Percentiles rank a stretch among this genome's conserved stretches.
Evolutionary conservation across 1,284 basidiomycete genomes (phyloP).

Genomic region (Irpex sp.): DNA sequence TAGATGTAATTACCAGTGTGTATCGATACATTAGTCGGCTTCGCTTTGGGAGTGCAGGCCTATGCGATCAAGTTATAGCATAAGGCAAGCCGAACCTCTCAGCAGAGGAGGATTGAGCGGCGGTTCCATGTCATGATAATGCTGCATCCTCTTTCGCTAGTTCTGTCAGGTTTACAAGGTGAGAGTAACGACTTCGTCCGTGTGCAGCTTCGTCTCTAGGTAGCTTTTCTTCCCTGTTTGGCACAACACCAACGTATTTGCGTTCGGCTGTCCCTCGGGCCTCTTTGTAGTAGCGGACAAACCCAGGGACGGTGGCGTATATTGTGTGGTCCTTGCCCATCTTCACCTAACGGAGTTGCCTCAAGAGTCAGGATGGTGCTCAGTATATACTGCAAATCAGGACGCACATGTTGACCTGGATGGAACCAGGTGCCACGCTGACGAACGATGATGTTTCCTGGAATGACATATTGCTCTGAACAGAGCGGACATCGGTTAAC

Average conservation of each 20-base stretch:
- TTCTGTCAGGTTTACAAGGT: constrained; percentile 52
- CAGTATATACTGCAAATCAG: constrained; percentile 6
- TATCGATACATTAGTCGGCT: neutral
- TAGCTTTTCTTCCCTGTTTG: constrained; percentile 72
- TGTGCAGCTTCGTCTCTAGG: constrained; percentile 69
- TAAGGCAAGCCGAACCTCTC: neutral
- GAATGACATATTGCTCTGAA: constrained; percentile 80
- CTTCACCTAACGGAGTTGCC: constrained; percentile 56
- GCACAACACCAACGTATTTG: constrained; percentile 79
- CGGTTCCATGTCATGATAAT: neutral
- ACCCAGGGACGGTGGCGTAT: constrained; percentile 83
- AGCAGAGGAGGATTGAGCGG: neutral
- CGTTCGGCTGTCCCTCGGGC: constrained; percentile 65
- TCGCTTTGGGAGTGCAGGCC: neutral
- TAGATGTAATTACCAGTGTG: neutral
- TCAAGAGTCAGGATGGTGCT: constrained; percentile 10
- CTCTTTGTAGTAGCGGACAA: constrained; percentile 85
- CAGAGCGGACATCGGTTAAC: neutral
- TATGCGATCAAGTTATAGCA: neutral
- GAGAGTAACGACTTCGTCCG: constrained; percentile 77
- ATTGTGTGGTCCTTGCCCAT: constrained; percentile 91
- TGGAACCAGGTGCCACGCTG: constrained; percentile 89
- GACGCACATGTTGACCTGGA: constrained; percentile 81
- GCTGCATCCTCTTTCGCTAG: constrained; percentile 8
- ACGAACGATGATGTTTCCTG: constrained; percentile 90